phyloP scores from a whole-genome alignment of 164 flowering plant species.

The Chimonanthus praecox region DNA sequence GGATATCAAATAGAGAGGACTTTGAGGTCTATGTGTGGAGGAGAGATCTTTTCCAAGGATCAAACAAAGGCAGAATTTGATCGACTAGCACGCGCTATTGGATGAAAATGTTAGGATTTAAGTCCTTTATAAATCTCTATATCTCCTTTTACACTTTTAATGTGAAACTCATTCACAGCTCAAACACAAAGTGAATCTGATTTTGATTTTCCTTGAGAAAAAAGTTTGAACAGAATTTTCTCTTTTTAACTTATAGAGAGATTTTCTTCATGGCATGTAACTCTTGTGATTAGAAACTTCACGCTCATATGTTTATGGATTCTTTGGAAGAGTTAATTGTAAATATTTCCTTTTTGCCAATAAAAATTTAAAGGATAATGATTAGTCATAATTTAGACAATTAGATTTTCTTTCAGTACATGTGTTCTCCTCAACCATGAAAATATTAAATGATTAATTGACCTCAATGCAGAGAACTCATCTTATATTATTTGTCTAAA shows the following conservation, averaged over 20 bases:
- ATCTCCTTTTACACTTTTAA: too few relatives aligned
- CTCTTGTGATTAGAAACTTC: background rate
- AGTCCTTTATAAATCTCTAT: too few relatives aligned
- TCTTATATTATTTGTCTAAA: too few relatives aligned
- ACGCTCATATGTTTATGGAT: background rate
- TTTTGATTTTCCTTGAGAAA: too few relatives aligned
- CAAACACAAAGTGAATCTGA: too few relatives aligned
- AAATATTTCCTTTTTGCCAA: background rate
- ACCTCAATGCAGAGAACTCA: too few relatives aligned
- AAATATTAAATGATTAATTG: too few relatives aligned
- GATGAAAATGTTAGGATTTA: background rate
- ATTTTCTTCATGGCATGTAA: background rate
- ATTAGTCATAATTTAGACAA: background rate
- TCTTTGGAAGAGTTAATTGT: background rate
- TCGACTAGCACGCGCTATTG: slow-evolving; percentile 31
- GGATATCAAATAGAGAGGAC: slow-evolving; percentile 85
- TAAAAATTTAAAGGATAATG: background rate
- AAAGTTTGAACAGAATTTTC: too few relatives aligned
- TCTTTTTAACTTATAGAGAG: background rate
- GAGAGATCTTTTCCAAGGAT: slow-evolving; percentile 52
- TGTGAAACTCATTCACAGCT: too few relatives aligned
- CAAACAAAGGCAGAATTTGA: slow-evolving; percentile 29
- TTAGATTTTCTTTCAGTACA: too few relatives aligned
- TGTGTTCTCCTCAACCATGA: too few relatives aligned
- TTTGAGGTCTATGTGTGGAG: slow-evolving; percentile 41